Evolutionary conservation across 2,329 filamentous ascomycete species (phyloP).

Genomic region (Aspergillus pseudonomiae): DNA sequence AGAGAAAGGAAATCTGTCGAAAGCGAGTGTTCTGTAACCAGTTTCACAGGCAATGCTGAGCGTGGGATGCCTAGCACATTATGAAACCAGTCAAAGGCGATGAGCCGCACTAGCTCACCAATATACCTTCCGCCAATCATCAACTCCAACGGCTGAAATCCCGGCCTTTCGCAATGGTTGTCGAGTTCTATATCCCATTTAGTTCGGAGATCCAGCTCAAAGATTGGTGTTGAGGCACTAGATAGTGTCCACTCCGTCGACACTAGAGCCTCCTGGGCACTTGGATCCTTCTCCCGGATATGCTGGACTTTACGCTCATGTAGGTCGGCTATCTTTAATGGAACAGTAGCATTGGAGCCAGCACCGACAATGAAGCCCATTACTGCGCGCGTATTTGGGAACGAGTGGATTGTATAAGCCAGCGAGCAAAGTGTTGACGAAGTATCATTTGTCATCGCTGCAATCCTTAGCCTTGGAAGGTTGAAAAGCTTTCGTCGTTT

Average conservation of each 20-base stretch:
- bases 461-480: conserved; percentile 67
- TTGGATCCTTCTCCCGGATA: conserved; percentile 47
- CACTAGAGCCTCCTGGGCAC: conserved; percentile 65
- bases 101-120: conserved; percentile 70
- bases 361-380: conserved; percentile 80
- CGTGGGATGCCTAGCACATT: conserved; percentile 41
- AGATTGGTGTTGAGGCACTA: conserved; percentile 66
- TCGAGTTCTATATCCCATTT: conserved; percentile 70
- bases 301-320: conserved; percentile 61
- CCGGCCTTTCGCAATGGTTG: conserved; percentile 63
- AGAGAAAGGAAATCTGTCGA: conserved; percentile 72
- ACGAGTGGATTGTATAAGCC: conserved; percentile 66
- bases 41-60: conserved; percentile 54
- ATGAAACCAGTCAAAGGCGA: conserved; percentile 65
- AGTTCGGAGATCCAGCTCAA: conserved; percentile 63
- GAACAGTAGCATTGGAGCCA: conserved; percentile 75
- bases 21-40: conserved; percentile 60
- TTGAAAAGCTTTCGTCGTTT: conserved; percentile 35
- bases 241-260: conserved; percentile 82
- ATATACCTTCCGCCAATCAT: conserved; percentile 75
- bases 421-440: conserved; percentile 78
- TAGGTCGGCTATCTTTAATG: conserved; percentile 63
- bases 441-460: conserved; percentile 76
- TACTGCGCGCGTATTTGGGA: conserved; percentile 62
- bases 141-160: conserved; percentile 78